A percentile compares a stretch with the other conserved stretches of the same genome.
Conservation (phyloP, 2,329 filamentous ascomycete genomes). For the Sphaerulina vaccinii region DNA sequence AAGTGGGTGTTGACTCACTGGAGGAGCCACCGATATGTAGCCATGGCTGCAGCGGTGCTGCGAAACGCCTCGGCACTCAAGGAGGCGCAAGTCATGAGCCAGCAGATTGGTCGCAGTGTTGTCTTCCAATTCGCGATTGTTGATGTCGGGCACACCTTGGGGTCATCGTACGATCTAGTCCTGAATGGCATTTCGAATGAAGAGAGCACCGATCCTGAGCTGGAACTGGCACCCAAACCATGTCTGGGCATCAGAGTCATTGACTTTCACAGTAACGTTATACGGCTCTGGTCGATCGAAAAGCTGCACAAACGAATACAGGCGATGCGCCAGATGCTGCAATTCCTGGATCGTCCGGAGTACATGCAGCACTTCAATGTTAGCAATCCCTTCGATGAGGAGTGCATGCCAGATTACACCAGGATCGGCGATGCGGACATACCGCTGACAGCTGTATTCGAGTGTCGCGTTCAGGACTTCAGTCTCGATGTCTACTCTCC, state of each 20-base stretch:
- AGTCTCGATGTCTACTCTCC: slow-evolving; percentile 86
- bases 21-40: slow-evolving; percentile 81
- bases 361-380: slow-evolving; percentile 90
- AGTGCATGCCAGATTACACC: slow-evolving; percentile 88
- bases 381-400: slow-evolving; percentile 89
- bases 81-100: slow-evolving; percentile 97
- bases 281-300: slow-evolving; percentile 91
- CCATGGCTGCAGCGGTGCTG: slow-evolving; percentile 88
- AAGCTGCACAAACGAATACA: slow-evolving; percentile 85
- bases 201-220: slow-evolving; percentile 65
- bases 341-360: slow-evolving; percentile 92
- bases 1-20: slow-evolving; percentile 69
- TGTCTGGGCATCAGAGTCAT: slow-evolving; percentile 88
- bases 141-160: slow-evolving; percentile 81
- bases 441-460: slow-evolving; percentile 87
- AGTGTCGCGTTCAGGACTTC: slow-evolving; percentile 92
- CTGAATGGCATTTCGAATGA: slow-evolving; percentile 86
- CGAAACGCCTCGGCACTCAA: slow-evolving; percentile 86
- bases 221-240: slow-evolving; percentile 81
- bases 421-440: slow-evolving; percentile 91
- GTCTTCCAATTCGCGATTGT: slow-evolving; percentile 94
- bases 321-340: slow-evolving; percentile 94
- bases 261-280: slow-evolving; percentile 81
- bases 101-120: slow-evolving; percentile 87
- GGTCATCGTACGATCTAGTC: slow-evolving; percentile 95